Base-by-base conservation (phyloP, 768 basidiomycete genomes). In the Rickenella mellea region DNA sequence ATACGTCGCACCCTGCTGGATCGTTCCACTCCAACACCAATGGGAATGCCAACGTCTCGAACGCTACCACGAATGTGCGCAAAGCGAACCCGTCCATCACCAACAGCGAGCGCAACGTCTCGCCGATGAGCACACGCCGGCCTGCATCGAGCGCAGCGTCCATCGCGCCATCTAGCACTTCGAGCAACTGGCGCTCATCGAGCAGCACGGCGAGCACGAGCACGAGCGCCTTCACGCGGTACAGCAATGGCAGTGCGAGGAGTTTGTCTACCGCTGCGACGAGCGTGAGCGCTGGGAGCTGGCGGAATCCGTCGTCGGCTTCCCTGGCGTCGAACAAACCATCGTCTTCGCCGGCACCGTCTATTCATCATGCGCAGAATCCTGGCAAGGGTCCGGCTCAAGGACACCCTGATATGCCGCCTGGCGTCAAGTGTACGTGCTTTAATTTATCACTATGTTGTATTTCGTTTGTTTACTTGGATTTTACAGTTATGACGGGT, bases 261-360 rank as follows among this genome's bases (percentile, higher is more conserved):
- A 87, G 84, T 49, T 69, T 88, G 30, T 83, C 83, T 17, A 89
- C 88, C 4, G 75, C 75, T 43, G 87, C 86, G 32, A 91, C 88
- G 12, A 85, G 83, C 50, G 74, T 85, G 5, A 85, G 83, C 25
- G 73, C 76, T 19, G 65, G 70, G 37, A 85, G 82, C 59, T 86
- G 85, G 82, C 76, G 83, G 40, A 53, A 73, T 71, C 15, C 26
- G 17, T 8, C 15, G 10, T 40, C 22, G 39, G n/a, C n/a, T n/a
- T n/a, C n/a, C n/a, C 70, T 67, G 48, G 56, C 59, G 49, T 67
- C 68, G 41, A 43, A 30, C 44, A 24, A 24, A 10, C 26, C 24
- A 25, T 22, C 43, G 21, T 42, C 3, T 11, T 35, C 12, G 35
- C 40, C 14, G 35, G 41, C 5, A 44, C 44, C 9, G 27, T 31